phyloP scores from a whole-genome alignment of 345 rosid species.

The Gossypium ekmanianum region DNA sequence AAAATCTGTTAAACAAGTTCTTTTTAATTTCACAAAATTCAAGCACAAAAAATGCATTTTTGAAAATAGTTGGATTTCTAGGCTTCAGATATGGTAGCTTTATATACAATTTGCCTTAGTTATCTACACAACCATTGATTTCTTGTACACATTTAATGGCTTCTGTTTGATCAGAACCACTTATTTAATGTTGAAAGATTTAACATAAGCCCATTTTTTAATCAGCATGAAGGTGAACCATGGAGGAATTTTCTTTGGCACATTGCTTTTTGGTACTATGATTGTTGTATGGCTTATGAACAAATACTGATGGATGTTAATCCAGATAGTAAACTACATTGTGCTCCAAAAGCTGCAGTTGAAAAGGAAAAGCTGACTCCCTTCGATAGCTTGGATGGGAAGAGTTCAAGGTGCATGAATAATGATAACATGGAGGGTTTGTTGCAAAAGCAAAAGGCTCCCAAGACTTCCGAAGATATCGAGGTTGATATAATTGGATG shows the following conservation, averaged over 20 bases:
- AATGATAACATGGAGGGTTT: conserved; percentile 20
- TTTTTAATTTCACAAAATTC: background rate
- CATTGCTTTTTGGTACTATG: conserved; percentile 15
- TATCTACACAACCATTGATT: background rate
- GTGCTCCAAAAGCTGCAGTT: conserved; percentile 24
- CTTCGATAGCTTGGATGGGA: conserved; percentile 25
- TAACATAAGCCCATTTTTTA: conserved; percentile 7
- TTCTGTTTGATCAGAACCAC: background rate
- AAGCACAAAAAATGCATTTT: background rate
- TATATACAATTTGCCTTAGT: background rate
- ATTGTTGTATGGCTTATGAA: conserved; percentile 31
- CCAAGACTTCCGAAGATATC: conserved; percentile 39
- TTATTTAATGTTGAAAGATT: background rate
- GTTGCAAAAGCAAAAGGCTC: conserved; percentile 23
- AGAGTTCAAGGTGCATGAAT: conserved; percentile 25
- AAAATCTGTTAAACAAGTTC: background rate
- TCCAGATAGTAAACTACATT: conserved; percentile 25
- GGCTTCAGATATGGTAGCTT: background rate
- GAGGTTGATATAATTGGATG: conserved; percentile 54
- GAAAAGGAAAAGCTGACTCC: conserved; percentile 31
- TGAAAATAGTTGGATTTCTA: conserved; percentile 6
- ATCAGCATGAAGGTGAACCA: conserved; percentile 19
- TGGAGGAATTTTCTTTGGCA: conserved; percentile 9
- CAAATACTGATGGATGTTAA: conserved; percentile 38
- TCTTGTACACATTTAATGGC: background rate